Base-by-base conservation (phyloP, 2,329 filamentous ascomycete genomes). In the Sporothrix humicola region DNA sequence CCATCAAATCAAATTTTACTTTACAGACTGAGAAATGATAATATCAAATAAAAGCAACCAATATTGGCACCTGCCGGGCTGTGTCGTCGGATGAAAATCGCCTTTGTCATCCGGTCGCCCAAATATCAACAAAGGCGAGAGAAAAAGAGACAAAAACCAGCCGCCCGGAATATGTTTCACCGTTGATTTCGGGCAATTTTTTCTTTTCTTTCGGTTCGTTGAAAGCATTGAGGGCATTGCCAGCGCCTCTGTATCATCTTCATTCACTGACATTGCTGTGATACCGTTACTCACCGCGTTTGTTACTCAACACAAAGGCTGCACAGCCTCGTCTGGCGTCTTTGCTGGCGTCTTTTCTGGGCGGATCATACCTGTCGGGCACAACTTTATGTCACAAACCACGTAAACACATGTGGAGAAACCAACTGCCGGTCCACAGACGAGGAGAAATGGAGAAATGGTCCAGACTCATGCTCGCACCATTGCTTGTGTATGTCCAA, bases 321-420 rank as follows among this genome's bases (percentile, higher is more conserved):
- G 61, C 61, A 66, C 61, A 48, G 61, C 61, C 61, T 66, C 61
- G 42, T 48, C 42, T 48, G 61, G 61, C 42, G n/a, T 42, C 42
- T 65, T 65, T 56, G 52, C 3, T 26, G 52, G 20, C 52, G 20
- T 56, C 20, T 23, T 23, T 20, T 23, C 15, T 3, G 17, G 58
- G 58, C 31, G 58, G 58, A 44, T 44, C 59, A 20, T 44, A n/a
- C 13, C 54, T 63, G 31, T 63, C 58, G 58, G 58, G 58, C 42
- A 63, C 13, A 8, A 61, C 26, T 4, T 15, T 37, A 37, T 26
- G 26, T 26, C 54, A 58, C 20, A 59, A 31, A 59, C 15, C 58
- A 13, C 31, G 8, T 15, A 37, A 63, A 8, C 23, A 13, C 8
- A 42, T 42, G 31, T 63, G 31, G 31, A 63, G 15, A 42, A 44